phyloP scores from a whole-genome alignment of 129 eudicot genomes.

The Saposhnikovia divaricata region DNA sequence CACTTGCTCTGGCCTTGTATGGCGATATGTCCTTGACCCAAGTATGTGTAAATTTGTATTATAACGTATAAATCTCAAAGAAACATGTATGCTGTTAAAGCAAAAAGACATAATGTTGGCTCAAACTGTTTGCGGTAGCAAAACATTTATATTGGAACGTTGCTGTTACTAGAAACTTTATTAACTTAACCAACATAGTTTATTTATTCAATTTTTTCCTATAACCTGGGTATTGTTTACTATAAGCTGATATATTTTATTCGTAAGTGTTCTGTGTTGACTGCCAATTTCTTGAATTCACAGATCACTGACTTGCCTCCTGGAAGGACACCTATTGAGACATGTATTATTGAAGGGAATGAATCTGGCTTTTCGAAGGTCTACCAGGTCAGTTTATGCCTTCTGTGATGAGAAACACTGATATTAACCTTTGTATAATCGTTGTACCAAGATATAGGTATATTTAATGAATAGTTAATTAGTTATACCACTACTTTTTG shows the following conservation, averaged over 20 bases:
- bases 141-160: background rate
- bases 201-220: background rate
- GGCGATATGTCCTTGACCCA: constrained; percentile 97
- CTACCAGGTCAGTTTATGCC: constrained; percentile 53
- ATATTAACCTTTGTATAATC: constrained; percentile 3
- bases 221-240: background rate
- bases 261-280: constrained; percentile 8
- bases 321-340: constrained; percentile 79
- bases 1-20: constrained; percentile 90
- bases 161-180: background rate
- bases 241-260: background rate
- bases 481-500: background rate
- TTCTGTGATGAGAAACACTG: constrained; percentile 2
- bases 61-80: background rate
- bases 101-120: background rate
- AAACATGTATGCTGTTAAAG: background rate
- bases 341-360: constrained; percentile 60
- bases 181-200: background rate
- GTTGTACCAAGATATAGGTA: background rate
- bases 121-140: background rate
- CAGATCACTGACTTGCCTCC: constrained; percentile 97
- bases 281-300: constrained; percentile 13
- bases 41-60: constrained; percentile 31
- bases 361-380: constrained; percentile 69
- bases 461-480: background rate